A percentile compares a stretch with the other conserved stretches of the same genome.
Conservation (phyloP, 1,284 basidiomycete species). For the Volvariella surrecta region DNA sequence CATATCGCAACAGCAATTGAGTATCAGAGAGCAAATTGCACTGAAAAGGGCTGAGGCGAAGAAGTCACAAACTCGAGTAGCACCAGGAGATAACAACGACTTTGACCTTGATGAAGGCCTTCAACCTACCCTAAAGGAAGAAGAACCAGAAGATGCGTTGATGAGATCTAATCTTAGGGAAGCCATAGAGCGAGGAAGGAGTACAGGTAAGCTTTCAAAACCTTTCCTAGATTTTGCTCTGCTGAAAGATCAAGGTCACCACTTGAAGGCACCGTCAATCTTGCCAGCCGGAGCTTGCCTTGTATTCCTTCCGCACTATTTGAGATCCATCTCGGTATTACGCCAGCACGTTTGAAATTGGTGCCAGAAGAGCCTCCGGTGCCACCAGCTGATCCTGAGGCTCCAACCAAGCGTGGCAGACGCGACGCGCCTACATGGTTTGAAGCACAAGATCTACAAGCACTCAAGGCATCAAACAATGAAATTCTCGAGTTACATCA, state of each 20-base stretch:
- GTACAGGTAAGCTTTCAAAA: constrained; percentile 47
- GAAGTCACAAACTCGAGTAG: constrained; percentile 33
- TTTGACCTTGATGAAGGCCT: constrained; percentile 35
- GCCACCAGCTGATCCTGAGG: constrained; percentile 28
- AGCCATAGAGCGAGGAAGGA: constrained; percentile 66
- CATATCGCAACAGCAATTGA: constrained; percentile 31
- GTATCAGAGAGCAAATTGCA: constrained; percentile 66
- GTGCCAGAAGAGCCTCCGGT: constrained; percentile 54
- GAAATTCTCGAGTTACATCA: constrained; percentile 69
- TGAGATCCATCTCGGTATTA: constrained; percentile 68
- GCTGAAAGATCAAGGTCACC: constrained; percentile 32
- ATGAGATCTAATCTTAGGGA: constrained; percentile 66
- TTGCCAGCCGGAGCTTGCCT: constrained; percentile 58
- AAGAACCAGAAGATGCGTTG: constrained; percentile 47
- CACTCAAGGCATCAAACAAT: constrained; percentile 71
- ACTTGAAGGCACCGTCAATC: constrained; percentile 56
- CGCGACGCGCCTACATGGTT: constrained; percentile 56
- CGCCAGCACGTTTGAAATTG: constrained; percentile 52
- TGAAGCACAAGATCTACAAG: constrained; percentile 66
- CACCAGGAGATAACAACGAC: constrained; percentile 11
- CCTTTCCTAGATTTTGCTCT: constrained; percentile 26
- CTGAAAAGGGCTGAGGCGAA: constrained; percentile 66
- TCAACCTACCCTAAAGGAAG: constrained; percentile 23
- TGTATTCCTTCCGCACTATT: constrained; percentile 73
- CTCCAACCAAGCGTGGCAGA: constrained; percentile 22